phyloP scores from a whole-genome alignment of 2,329 filamentous ascomycete genomes.

The Colletotrichum scovillei region DNA sequence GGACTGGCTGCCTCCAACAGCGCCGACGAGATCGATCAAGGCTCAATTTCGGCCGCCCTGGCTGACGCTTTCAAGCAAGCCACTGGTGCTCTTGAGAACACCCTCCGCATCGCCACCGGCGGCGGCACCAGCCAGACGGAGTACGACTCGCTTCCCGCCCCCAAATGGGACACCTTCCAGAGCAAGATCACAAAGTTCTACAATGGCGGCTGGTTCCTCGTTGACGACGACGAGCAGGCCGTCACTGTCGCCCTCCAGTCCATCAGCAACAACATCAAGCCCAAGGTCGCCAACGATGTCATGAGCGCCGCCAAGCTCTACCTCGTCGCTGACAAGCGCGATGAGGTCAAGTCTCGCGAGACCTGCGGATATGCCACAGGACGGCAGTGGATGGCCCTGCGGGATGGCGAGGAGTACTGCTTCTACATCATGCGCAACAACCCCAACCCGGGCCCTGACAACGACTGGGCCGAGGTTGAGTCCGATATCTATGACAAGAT shows the following conservation, averaged over 20 bases:
- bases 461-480: slow-evolving; percentile 21
- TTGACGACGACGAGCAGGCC: slow-evolving; percentile 23
- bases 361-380: slow-evolving; percentile 7
- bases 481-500: slow-evolving; percentile 10
- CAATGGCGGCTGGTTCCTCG: slow-evolving; percentile 30
- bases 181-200: slow-evolving; percentile 32
- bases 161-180: slow-evolving; percentile 16
- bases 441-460: background rate
- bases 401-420: slow-evolving; percentile 21
- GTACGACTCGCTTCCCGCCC: slow-evolving; percentile 25
- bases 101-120: slow-evolving; percentile 15
- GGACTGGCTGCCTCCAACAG: slow-evolving; percentile 2
- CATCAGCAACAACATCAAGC: slow-evolving; percentile 24
- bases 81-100: slow-evolving; percentile 3
- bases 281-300: slow-evolving; percentile 31
- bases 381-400: slow-evolving; percentile 7
- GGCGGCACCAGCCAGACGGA: background rate
- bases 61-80: background rate
- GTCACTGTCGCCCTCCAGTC: slow-evolving; percentile 6
- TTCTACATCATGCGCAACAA: slow-evolving; percentile 22
- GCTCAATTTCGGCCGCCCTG: background rate
- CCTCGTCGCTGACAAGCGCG: slow-evolving; percentile 21
- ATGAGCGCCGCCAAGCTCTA: slow-evolving; percentile 12
- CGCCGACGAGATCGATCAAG: slow-evolving; percentile 14
- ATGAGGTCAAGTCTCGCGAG: background rate